A percentile compares a stretch with the other conserved stretches of the same genome.
Conservation (phyloP, 768 basidiomycete species). For the Pleurotus djamor region DNA sequence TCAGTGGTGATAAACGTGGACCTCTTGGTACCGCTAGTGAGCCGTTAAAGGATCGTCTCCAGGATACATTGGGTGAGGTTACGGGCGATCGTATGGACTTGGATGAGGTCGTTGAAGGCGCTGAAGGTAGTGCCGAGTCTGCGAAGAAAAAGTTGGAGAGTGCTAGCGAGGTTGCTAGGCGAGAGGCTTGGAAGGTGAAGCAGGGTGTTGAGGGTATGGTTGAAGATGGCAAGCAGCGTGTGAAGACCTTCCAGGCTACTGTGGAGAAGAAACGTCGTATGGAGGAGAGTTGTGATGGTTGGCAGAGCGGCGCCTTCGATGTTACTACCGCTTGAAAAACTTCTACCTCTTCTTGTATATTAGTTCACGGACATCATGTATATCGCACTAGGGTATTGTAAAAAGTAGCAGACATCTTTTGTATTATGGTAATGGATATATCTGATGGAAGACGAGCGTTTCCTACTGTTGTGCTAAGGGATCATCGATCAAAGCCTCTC, state of each 20-base stretch:
- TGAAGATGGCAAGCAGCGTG: slow-evolving; percentile 29
- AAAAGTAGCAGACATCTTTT: no score
- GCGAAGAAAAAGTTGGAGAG: slow-evolving; percentile 9
- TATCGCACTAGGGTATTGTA: no score
- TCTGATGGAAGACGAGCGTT: no score
- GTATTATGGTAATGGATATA: no score
- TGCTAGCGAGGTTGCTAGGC: slow-evolving; percentile 17
- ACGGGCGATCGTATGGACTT: slow-evolving; percentile 12
- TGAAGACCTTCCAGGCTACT: slow-evolving; percentile 40
- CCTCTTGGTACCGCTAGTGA: slow-evolving; percentile 57
- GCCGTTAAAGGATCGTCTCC: slow-evolving; percentile 31
- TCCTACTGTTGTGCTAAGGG: no score
- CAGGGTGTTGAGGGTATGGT: slow-evolving; percentile 22
- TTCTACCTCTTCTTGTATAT: not conserved
- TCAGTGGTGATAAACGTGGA: slow-evolving; percentile 65
- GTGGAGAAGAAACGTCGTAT: slow-evolving; percentile 35
- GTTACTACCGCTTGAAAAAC: slow-evolving; percentile 1
- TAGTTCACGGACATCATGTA: no score
- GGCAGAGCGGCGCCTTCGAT: slow-evolving; percentile 51
- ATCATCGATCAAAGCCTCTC: no score
- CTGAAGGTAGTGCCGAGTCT: no score
- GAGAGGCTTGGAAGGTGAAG: slow-evolving; percentile 17
- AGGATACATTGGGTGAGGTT: slow-evolving; percentile 18
- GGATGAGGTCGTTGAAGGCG: slow-evolving; percentile 12
- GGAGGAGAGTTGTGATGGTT: slow-evolving; percentile 38